These are phyloP conservation scores for Houttuynia cordata DNA, from an alignment of 164 flowering plant species.

Conservation along the genomic window DNA sequence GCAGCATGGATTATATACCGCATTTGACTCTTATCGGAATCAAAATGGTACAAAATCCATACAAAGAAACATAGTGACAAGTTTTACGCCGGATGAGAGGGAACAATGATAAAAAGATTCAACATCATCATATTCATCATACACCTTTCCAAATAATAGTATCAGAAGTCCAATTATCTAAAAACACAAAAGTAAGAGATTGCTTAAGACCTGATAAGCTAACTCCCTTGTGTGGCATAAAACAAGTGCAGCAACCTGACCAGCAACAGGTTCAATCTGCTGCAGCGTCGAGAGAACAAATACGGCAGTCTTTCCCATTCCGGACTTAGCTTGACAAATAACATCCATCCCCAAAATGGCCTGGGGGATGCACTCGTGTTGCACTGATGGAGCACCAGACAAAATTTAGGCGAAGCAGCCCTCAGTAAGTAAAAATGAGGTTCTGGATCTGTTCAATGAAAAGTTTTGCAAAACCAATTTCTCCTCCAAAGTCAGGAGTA, in stretches of 20 bases:
- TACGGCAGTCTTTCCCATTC: conserved; percentile 99
- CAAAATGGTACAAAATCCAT: too few species aligned
- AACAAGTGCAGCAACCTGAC: conserved; percentile 95
- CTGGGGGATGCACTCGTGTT: conserved; percentile 98
- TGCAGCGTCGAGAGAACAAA: conserved; percentile 87
- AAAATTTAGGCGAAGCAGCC: conserved; percentile 37
- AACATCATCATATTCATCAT: too few species aligned
- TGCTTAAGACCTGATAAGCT: conserved; percentile 73
- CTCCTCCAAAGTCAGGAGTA: conserved; percentile 28
- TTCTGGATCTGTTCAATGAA: conserved; percentile 42
- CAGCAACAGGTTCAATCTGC: conserved; percentile 87
- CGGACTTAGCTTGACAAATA: conserved; percentile 97
- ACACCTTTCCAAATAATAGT: too few species aligned
- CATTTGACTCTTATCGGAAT: too few species aligned
- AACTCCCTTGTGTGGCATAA: conserved; percentile 95
- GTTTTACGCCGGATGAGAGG: too few species aligned
- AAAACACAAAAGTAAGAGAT: background rate
- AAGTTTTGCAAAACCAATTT: conserved; percentile 48
- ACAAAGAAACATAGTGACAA: too few species aligned
- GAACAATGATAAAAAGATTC: too few species aligned
- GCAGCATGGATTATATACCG: too few species aligned
- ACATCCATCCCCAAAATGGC: conserved; percentile 99
- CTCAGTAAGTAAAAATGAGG: conserved; percentile 49
- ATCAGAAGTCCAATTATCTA: background rate
- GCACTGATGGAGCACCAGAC: conserved; percentile 51